phyloP scores from a whole-genome alignment of 164 flowering plant species.

The Aristolochia contorta region DNA sequence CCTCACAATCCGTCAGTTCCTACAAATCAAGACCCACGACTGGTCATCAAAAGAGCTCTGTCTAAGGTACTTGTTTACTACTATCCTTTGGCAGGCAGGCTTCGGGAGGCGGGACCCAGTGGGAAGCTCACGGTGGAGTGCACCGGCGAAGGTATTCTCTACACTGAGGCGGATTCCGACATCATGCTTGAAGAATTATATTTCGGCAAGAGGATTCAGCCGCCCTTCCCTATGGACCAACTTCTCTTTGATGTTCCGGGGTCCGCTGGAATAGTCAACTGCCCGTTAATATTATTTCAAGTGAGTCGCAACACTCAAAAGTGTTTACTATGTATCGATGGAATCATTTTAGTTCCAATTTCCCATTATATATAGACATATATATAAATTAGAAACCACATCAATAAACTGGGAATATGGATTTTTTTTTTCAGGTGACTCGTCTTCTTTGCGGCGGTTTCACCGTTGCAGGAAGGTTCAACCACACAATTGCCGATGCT shows the following conservation, averaged over 20 bases:
- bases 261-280: conserved; percentile 15
- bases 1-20: background rate
- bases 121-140: conserved; percentile 18
- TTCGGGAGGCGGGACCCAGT: conserved; percentile 8
- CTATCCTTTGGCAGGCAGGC: conserved; percentile 26
- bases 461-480: conserved; percentile 19
- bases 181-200: conserved; percentile 17
- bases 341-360: too few relatives aligned
- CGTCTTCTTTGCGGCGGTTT: conserved; percentile 35
- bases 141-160: conserved; percentile 20
- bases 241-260: conserved; percentile 32
- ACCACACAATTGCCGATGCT: conserved; percentile 32
- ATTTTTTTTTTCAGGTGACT: conserved; percentile 32
- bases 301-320: background rate
- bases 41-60: conserved; percentile 14
- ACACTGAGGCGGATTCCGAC: conserved; percentile 18
- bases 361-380: too few relatives aligned
- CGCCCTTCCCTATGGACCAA: conserved; percentile 33
- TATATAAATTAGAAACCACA: too few relatives aligned
- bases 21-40: conserved; percentile 8
- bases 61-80: conserved; percentile 22
- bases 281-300: conserved; percentile 13
- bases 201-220: conserved; percentile 23
- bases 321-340: too few relatives aligned
- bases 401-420: too few relatives aligned